These are phyloP conservation scores for Beta vulgaris DNA, from an alignment of 148 eudicot genomes.

Conservation along the genomic window DNA sequence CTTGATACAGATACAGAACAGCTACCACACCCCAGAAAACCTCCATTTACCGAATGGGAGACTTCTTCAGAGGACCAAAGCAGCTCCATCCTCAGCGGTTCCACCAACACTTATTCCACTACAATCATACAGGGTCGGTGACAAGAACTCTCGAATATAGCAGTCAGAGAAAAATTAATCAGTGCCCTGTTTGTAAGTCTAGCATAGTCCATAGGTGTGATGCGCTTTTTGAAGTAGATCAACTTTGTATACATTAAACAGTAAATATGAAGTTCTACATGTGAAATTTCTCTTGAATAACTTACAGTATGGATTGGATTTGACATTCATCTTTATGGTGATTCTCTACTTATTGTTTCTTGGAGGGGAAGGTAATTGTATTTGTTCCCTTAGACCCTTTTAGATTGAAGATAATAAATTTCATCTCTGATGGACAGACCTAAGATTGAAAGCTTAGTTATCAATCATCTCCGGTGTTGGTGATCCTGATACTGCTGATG, in stretches of 20 bases:
- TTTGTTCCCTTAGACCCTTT: background rate
- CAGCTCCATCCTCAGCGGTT: constrained; percentile 18
- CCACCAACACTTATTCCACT: constrained; percentile 25
- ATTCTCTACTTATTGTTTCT: background rate
- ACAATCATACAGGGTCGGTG: constrained; percentile 28
- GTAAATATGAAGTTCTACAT: constrained; percentile 5
- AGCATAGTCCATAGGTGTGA: background rate
- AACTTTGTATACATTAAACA: background rate
- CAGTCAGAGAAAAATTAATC: background rate
- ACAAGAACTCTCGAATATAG: background rate
- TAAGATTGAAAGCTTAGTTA: background rate
- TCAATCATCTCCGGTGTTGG: background rate
- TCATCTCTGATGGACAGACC: background rate
- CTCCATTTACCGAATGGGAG: constrained; percentile 32
- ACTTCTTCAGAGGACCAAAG: constrained; percentile 28
- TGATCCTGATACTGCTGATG: no score
- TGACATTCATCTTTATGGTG: background rate
- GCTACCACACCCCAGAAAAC: constrained; percentile 32
- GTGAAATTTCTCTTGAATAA: background rate
- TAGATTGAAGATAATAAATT: background rate
- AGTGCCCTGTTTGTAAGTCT: background rate
- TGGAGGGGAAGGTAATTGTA: background rate
- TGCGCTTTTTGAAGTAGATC: constrained; percentile 10
- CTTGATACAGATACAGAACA: constrained; percentile 29
- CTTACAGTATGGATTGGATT: background rate